A percentile compares a stretch with the other conserved stretches of the same genome.
Conservation (phyloP, 192 early-diverging fungal species). For the Rhizoclosmatium sp. region DNA sequence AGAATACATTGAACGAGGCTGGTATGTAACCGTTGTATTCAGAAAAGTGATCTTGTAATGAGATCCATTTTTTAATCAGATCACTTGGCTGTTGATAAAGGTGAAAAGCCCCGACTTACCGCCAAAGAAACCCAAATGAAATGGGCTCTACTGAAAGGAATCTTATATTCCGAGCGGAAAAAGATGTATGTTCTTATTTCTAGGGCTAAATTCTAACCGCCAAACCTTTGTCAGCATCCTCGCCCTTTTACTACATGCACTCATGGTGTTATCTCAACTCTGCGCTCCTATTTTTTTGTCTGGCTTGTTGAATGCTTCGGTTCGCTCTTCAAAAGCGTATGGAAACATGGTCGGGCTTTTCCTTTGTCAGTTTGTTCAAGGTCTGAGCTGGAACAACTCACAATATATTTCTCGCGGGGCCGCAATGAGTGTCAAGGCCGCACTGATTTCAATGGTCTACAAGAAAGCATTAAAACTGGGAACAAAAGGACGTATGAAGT, state of each 20-base stretch:
- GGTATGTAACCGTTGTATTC: conserved; percentile 13
- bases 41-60: background rate
- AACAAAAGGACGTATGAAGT: conserved; percentile 13
- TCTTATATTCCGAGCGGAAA: background rate
- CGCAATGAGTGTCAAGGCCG: conserved; percentile 23
- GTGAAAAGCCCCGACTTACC: background rate
- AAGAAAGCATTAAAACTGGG: conserved; percentile 23
- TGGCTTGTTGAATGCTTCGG: background rate
- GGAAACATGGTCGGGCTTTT: conserved; percentile 7
- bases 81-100: background rate
- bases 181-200: conserved; percentile 1
- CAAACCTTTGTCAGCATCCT: too few relatives aligned
- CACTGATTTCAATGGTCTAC: conserved; percentile 21
- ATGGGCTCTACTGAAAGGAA: conserved; percentile 8
- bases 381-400: conserved; percentile 33
- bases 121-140: conserved; percentile 4
- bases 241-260: background rate
- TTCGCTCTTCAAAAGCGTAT: conserved; percentile 2
- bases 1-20: background rate
- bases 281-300: conserved; percentile 17
- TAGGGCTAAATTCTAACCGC: too few relatives aligned
- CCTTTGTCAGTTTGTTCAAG: conserved; percentile 15
- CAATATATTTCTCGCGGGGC: conserved; percentile 28
- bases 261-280: conserved; percentile 2
- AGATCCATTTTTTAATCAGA: conserved; percentile 3